Base-by-base conservation (phyloP, 1,284 basidiomycete genomes). In the Earliella scabrosa region DNA sequence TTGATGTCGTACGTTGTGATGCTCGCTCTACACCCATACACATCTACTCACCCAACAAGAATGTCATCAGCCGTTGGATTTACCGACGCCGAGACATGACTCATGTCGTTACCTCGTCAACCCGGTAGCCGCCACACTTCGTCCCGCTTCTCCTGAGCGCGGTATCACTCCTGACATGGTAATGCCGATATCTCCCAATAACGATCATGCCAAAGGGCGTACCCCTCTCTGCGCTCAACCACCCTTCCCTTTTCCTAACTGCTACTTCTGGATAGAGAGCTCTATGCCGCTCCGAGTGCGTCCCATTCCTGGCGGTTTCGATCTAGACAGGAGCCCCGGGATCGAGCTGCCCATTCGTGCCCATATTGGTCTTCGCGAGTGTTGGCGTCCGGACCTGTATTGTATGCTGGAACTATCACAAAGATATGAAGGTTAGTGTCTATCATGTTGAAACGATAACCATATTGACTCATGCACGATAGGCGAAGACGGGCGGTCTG, bases 201-300 rank as follows among this genome's bases (percentile, higher is more conserved):
- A 4, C 18, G 2, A 36, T 6, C 38, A 39, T 20, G 32, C 49
- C 2, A 13, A 7, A 9, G 50, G 45, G 5, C 45, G 44, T 13
- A 4, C 34, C 8, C 49, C 54, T 14, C 8, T 51, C 13, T 18
- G 16, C 16, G 40, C 54, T 2, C n/a, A n/a, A 26, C 21, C 23
- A 11, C 49, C 50, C 2, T 52, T 56, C 13, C 54, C 54, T 20
- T 56, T 56, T 26, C 4, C 11, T 14, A 48, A 56, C 34, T 56
- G 54, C 26, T 56, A 52, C 26, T 49, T 51, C 45, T 56, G 54
- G 54, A 24, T 51, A 5, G 32, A 44, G 6, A 56, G 29, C 13
- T 27, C 20, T 3, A 11, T 26, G 29, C 38, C 39, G 1, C 38
- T 56, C 2, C 54, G 54, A 16, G 29, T 56, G 1, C 54, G 54